Base-by-base conservation (phyloP, 129 eudicot genomes). In the Flaveria bidentis region DNA sequence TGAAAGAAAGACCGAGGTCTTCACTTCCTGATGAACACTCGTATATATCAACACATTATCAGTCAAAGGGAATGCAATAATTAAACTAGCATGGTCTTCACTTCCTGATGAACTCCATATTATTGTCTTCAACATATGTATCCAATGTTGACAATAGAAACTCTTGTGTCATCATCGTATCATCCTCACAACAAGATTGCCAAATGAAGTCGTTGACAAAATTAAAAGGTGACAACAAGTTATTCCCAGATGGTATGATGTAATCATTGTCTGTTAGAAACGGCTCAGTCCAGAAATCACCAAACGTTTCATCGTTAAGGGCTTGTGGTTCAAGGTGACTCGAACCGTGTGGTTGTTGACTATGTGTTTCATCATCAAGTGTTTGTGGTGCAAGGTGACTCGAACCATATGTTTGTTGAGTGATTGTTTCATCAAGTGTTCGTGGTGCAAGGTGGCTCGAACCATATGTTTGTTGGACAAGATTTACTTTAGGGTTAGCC, bases 251-350 rank as follows among this genome's bases (percentile, higher is more conserved):
- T 3, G 67, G 41, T 41, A 41, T 22, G 46, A 36, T 6, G 50
- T 2, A 5, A 61, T 61, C 70, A 74, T 44, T 39, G 25, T 76
- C 80, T 51, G 20, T 17, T 9, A 47, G 18, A 18, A 65, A 76
- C 9, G 73, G 73, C 28, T 76, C 80, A 0, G 63, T 65, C 73
- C 65, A 76, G 30, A 76, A 76, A 41, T 66, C 64, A 20, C 46
- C 57, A 46, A 17, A 15, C 11, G 52, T 11, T 30, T 47, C 52
- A 18, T 33, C 11, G 12, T 20, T 15, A 4, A 47, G 28, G 20
- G 71, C 5, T 25, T 28, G 33, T 3, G 10, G 50, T 46, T 17
- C 7, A 22, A 41, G 4, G 16, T 64, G 55, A 63, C 33, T 47
- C 14, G 69, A 64, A n/a, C 47, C 69, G 36, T n/a, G 8, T 15